Evolutionary conservation across 495 filamentous ascomycete species (phyloP).

Genomic region (Schizothecium vesticola): DNA sequence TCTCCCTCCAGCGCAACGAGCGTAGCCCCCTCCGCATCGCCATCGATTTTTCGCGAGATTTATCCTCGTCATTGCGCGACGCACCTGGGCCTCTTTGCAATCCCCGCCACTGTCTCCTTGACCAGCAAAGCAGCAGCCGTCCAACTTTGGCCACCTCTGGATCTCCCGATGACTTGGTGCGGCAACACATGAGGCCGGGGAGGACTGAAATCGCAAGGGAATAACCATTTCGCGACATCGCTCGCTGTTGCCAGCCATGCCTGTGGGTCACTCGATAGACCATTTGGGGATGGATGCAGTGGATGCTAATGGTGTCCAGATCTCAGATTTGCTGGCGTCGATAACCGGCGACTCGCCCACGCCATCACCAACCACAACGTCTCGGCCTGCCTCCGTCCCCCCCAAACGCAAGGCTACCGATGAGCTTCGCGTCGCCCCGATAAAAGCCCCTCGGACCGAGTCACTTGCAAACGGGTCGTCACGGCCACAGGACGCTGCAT

Average conservation of each 20-base stretch:
- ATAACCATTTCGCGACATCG: conserved; percentile 2
- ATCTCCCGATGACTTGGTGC: conserved; percentile 26
- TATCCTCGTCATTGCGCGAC: neutral
- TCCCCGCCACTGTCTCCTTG: neutral
- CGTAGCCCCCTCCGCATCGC: neutral
- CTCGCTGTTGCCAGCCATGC: conserved; percentile 19
- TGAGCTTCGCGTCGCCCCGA: conserved; percentile 26
- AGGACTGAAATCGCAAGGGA: conserved; percentile 18
- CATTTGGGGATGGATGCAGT: neutral
- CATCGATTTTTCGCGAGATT: neutral
- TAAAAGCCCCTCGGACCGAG: conserved; percentile 30
- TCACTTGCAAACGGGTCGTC: conserved; percentile 12
- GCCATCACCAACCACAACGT: conserved; percentile 28
- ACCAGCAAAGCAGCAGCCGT: neutral
- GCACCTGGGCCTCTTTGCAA: neutral
- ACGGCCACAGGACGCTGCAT: conserved; percentile 11
- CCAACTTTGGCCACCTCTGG: neutral
- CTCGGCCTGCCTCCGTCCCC: conserved; percentile 18
- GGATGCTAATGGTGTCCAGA: conserved; percentile 29
- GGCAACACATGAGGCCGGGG: conserved; percentile 28
- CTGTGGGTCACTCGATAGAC: conserved; percentile 18
- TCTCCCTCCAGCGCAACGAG: neutral
- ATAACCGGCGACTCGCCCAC: conserved; percentile 46
- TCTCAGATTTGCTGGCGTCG: conserved; percentile 50
- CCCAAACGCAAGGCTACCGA: conserved; percentile 52